Evolutionary conservation across 129 eudicot genomes (phyloP).

Genomic region (Rutidosis leptorrhynchoides): DNA sequence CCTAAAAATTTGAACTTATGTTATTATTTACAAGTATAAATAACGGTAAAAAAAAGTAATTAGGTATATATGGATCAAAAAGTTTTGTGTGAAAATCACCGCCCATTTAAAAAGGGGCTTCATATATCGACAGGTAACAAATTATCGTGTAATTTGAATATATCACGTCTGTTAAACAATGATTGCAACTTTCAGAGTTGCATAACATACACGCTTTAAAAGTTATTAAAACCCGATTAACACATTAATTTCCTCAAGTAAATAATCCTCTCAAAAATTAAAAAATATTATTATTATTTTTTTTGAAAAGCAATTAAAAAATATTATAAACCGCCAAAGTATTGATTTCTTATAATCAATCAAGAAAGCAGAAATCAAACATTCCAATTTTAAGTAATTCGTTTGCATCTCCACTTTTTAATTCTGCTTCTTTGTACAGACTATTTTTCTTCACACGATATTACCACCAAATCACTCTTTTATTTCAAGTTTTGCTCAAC

Average conservation of each 20-base stretch:
- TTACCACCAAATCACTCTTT: constrained; percentile 26
- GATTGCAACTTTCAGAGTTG: background rate
- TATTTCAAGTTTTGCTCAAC: constrained; percentile 44
- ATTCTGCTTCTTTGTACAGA: too few relatives aligned
- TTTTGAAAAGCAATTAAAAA: too few relatives aligned
- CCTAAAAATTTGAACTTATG: too few relatives aligned
- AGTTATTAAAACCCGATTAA: background rate
- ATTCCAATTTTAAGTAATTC: constrained; percentile 18
- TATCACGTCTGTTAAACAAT: background rate
- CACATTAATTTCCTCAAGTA: background rate
- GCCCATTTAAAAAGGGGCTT: too few relatives aligned
- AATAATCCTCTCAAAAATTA: constrained; percentile 3
- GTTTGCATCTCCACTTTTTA: background rate
- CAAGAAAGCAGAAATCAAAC: constrained; percentile 20
- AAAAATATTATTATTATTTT: constrained; percentile 4
- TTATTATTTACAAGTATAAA: too few relatives aligned
- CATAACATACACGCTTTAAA: background rate
- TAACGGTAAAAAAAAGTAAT: too few relatives aligned
- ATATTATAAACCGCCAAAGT: constrained; percentile 30
- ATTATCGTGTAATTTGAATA: constrained; percentile 1
- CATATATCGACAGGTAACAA: constrained; percentile 3
- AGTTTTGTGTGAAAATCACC: too few relatives aligned
- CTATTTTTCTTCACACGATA: constrained; percentile 19
- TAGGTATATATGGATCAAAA: too few relatives aligned
- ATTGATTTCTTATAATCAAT: background rate